Conservation (phyloP, 495 filamentous ascomycete genomes). For the Penicillium mononematosum region DNA sequence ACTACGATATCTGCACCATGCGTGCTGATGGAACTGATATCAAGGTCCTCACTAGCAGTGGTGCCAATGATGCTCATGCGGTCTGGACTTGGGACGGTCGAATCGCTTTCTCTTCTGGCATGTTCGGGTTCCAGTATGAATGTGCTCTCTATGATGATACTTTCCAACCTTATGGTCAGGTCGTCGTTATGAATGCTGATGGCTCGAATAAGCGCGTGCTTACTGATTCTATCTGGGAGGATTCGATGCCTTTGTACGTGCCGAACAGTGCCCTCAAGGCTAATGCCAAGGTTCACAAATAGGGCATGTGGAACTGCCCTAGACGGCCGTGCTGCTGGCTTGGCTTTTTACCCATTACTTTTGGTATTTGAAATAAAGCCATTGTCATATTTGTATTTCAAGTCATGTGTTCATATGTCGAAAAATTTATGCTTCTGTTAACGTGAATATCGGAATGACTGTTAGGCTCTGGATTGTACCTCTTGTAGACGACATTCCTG, state of each 20-base stretch:
- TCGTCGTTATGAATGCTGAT: conserved; percentile 35
- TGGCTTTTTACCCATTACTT: neutral
- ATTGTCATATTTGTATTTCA: neutral
- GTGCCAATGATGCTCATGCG: conserved; percentile 44
- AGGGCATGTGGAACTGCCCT: neutral
- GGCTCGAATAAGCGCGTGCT: conserved; percentile 31
- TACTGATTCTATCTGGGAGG: conserved; percentile 38
- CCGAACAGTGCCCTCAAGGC: neutral
- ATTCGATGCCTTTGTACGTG: conserved; percentile 35
- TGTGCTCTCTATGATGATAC: conserved; percentile 34
- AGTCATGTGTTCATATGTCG: neutral
- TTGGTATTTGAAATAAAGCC: neutral
- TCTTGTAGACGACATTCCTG: neutral
- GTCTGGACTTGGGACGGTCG: conserved; percentile 40
- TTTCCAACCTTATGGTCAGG: conserved; percentile 39
- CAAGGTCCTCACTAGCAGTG: conserved; percentile 29
- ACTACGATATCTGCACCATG: conserved; percentile 43
- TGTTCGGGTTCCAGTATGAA: conserved; percentile 38
- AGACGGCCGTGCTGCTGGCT: neutral
- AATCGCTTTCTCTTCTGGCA: conserved; percentile 33
- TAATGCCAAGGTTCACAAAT: neutral
- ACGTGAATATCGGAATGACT: neutral
- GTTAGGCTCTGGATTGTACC: neutral
- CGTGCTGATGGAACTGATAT: conserved; percentile 37
- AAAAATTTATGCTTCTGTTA: neutral